phyloP scores from a whole-genome alignment of 768 basidiomycete genomes.

The Mycena metata region DNA sequence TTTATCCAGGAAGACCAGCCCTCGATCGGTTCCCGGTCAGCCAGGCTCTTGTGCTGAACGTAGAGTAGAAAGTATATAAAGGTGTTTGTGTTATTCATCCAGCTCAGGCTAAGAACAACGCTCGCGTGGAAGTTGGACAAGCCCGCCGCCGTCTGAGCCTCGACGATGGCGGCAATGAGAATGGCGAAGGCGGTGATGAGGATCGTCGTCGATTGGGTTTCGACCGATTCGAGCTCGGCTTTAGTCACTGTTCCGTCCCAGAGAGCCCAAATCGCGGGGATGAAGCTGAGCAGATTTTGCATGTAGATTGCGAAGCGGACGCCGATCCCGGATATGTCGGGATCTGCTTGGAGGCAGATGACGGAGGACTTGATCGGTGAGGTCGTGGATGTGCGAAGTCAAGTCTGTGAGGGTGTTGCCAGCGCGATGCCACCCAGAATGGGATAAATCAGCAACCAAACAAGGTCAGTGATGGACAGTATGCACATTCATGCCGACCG shows the following conservation, averaged over 20 bases:
- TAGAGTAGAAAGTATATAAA: constrained; percentile 15
- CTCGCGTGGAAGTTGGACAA: constrained; percentile 13
- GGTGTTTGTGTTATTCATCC: constrained; percentile 18
- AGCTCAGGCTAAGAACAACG: neutral
- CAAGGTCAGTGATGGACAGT: no score
- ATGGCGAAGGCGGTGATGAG: constrained; percentile 35
- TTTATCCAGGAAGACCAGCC: neutral
- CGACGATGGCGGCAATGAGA: constrained; percentile 30
- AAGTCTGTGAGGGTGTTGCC: no score
- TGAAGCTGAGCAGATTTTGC: constrained; percentile 15
- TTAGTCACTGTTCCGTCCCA: constrained; percentile 16
- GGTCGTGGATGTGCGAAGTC: constrained; percentile 7
- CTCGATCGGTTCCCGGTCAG: neutral
- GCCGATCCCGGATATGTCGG: constrained; percentile 11
- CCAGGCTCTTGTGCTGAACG: constrained; percentile 2
- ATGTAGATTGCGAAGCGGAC: constrained; percentile 32
- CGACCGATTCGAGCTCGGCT: constrained; percentile 3
- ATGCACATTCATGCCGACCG: no score
- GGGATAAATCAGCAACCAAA: no score
- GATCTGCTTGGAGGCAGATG: neutral
- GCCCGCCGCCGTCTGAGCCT: constrained; percentile 9
- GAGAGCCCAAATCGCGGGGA: constrained; percentile 6
- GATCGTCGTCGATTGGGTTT: constrained; percentile 23
- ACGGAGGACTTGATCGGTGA: neutral
- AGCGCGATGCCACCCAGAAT: no score